A percentile compares a stretch with the other conserved stretches of the same genome.
Conservation (phyloP, 495 filamentous ascomycete species). For the Bryoglossum gracile region DNA sequence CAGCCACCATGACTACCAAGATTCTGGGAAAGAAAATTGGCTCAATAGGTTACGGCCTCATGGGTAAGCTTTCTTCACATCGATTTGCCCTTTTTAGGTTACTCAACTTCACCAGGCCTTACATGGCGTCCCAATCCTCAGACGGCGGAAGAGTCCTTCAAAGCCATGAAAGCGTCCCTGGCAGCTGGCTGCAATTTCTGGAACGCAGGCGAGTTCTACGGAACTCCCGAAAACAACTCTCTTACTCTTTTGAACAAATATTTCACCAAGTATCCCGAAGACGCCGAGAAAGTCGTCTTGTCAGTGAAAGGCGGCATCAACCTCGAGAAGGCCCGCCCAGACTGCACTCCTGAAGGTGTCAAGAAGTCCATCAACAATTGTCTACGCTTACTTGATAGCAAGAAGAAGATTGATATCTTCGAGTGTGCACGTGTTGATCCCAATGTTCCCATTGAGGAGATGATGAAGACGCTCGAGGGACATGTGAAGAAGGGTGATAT, state of each 20-base stretch:
- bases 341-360: slow-evolving; percentile 53
- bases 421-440: slow-evolving; percentile 68
- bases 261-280: slow-evolving; percentile 60
- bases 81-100: neutral
- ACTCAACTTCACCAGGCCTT: slow-evolving; percentile 42
- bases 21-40: slow-evolving; percentile 46
- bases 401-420: slow-evolving; percentile 78
- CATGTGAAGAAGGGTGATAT: slow-evolving; percentile 68
- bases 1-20: too few species aligned
- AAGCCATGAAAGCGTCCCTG: slow-evolving; percentile 59
- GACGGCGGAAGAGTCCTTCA: slow-evolving; percentile 55
- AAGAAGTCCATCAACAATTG: slow-evolving; percentile 61
- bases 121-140: slow-evolving; percentile 62
- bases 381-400: slow-evolving; percentile 55
- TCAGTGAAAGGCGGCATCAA: slow-evolving; percentile 53
- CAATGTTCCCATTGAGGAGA: slow-evolving; percentile 42
- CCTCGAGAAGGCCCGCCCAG: slow-evolving; percentile 14
- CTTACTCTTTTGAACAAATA: slow-evolving; percentile 57
- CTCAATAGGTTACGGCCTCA: slow-evolving; percentile 50
- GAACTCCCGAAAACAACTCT: slow-evolving; percentile 59
- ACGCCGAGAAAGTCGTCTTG: slow-evolving; percentile 57
- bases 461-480: slow-evolving; percentile 47
- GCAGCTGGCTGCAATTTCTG: slow-evolving; percentile 63
- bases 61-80: slow-evolving; percentile 32
- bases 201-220: slow-evolving; percentile 81